Evolutionary conservation across 257 asterid genomes (phyloP), one percentile per base, ranked within the genome.

Genomic region (Vinca minor): DNA sequence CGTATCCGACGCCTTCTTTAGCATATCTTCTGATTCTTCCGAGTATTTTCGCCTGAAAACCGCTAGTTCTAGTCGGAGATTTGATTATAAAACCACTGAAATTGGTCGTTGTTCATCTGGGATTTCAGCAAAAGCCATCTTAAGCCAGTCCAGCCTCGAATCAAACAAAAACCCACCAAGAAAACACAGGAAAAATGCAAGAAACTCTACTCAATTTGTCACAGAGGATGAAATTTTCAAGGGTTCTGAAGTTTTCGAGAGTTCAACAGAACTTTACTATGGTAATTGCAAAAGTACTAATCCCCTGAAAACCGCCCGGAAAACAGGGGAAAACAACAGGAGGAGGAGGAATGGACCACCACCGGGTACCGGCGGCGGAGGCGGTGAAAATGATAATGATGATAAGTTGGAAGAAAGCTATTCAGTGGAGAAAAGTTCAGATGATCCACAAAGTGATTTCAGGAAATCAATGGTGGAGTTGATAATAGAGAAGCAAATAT

Each of bases 401-500:
- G 74, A 44, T 20, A 29, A 71, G 76, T 48, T 73, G 38, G 86
- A 48, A 49, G 89, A 72, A 59, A 73, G 86, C 49, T 63, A 65
- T 28, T 88, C 92, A 38, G 87, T 83, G 66, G 91, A 82, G 88
- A 89, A 81, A 81, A 73, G 74, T 12, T 65, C 96, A 67, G 67
- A 59, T 13, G 96, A 89, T 61, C 96, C 96, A 0, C 55, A 71
- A 21, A 60, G 78, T 7, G 96, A 89, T 60, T 89, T 89, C 71
- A 84, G 88, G 71, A 81, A 70, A 61, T 89, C 96, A 53, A 89
- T 86, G 88, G 79, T 86, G 83, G 95, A 89, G 73, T 86, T 89
- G 96, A 86, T 89, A 32, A 59, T 83, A 45, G 91, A 86, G 79
- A 84, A 80, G 46, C 82, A 73, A 68, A 84, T 88, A 0, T 84